phyloP scores from a whole-genome alignment of 2,329 filamentous ascomycete genomes.

The Stachybotrys chlorohalonatus region DNA sequence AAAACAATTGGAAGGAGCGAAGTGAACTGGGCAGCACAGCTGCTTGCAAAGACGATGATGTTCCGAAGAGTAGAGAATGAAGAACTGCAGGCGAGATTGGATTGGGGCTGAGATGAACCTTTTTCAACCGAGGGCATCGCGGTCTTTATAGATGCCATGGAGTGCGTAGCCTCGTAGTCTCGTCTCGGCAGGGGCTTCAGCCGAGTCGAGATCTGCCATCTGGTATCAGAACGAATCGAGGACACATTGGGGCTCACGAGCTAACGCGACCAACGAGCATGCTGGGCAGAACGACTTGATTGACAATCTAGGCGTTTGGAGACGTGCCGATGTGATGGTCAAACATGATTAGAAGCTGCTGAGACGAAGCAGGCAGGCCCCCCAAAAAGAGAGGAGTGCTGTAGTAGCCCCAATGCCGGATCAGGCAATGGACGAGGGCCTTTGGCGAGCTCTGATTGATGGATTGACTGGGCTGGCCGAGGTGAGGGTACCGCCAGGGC shows the following conservation, averaged over 20 bases:
- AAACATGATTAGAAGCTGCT: neutral
- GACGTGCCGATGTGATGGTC: neutral
- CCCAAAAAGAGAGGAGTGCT: neutral
- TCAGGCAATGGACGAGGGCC: neutral
- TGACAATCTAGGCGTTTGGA: neutral
- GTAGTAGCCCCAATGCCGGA: neutral
- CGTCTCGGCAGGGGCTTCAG: neutral
- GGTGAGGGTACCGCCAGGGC: neutral
- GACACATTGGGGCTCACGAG: neutral
- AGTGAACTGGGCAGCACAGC: neutral
- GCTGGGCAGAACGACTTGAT: neutral
- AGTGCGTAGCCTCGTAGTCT: neutral
- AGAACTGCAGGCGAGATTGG: neutral
- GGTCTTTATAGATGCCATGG: neutral
- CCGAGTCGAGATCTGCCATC: neutral
- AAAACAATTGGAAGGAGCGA: neutral
- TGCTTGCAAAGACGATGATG: neutral
- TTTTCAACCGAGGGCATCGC: neutral
- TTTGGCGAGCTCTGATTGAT: neutral
- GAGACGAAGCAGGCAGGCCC: neutral
- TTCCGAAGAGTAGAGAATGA: neutral
- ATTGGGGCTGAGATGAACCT: neutral
- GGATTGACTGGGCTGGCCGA: neutral
- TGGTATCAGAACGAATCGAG: neutral
- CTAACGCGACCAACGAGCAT: neutral